Evolutionary conservation across 179 eudicot genomes (phyloP).

Genomic region (Spergularia azorica): DNA sequence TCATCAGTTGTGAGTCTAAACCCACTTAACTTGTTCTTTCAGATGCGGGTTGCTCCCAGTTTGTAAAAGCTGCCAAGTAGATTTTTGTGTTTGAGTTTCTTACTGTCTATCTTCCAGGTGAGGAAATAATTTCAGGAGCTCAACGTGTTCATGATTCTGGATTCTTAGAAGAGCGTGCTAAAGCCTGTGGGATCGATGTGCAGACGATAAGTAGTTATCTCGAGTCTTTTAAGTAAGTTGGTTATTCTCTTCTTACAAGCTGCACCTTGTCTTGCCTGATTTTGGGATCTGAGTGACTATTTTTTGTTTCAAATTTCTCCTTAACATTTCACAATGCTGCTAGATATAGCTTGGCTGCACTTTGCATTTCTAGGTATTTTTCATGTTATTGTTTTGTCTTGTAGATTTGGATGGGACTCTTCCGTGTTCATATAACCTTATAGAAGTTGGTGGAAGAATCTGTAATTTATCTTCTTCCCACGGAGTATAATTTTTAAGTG

Average conservation of each 20-base stretch:
- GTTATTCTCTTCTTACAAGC: not conserved
- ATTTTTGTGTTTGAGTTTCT: not conserved
- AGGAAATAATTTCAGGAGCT: constrained; percentile 81
- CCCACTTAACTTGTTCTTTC: not conserved
- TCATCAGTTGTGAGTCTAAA: not conserved
- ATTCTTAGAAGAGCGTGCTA: constrained; percentile 59
- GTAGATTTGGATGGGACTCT: no score
- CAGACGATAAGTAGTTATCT: constrained; percentile 68
- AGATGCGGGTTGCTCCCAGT: not conserved
- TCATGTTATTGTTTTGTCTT: not conserved
- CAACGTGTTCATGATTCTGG: constrained; percentile 70
- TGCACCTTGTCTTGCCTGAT: not conserved
- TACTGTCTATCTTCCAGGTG: constrained; percentile 42
- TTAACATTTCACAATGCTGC: no score
- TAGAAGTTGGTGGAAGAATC: no score
- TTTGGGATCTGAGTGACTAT: no score
- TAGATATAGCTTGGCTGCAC: no score
- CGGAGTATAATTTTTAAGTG: not conserved
- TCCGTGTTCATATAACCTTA: no score
- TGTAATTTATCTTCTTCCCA: no score
- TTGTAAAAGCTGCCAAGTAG: not conserved
- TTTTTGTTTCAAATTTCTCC: no score
- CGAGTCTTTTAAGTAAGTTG: constrained; percentile 73
- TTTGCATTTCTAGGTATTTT: no score
- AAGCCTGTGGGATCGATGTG: constrained; percentile 68